Conservation (phyloP, 305 asterid species). For the Solanum hybrid region DNA sequence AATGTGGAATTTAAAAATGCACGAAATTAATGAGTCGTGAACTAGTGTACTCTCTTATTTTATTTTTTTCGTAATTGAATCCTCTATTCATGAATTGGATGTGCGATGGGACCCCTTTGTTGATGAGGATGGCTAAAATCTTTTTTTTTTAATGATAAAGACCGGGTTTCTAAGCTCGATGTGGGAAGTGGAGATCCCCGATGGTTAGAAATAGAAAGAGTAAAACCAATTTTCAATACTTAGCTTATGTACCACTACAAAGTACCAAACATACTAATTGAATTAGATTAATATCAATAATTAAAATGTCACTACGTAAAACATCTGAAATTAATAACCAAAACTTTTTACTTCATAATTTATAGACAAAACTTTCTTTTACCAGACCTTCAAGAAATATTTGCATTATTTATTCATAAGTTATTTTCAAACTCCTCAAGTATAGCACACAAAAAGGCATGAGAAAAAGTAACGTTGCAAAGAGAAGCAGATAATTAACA, state of each 20-base stretch:
- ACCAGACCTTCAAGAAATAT: neutral
- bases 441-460: neutral
- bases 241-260: neutral
- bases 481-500: neutral
- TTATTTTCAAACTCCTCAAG: neutral
- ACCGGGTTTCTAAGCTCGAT: too few species aligned
- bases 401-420: neutral
- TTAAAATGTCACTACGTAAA: neutral
- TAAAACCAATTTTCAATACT: neutral
- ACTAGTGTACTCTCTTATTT: too few species aligned
- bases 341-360: neutral
- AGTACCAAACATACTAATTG: neutral
- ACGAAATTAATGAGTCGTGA: too few species aligned
- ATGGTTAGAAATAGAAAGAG: too few species aligned
- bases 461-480: neutral
- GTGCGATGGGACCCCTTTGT: neutral
- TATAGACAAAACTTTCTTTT: neutral
- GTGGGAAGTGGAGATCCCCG: neutral
- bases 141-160: neutral
- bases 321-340: too few species aligned
- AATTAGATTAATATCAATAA: neutral
- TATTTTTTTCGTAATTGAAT: too few species aligned
- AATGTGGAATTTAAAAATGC: too few species aligned
- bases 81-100: too few species aligned
- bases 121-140: neutral